Evolutionary conservation across 2,329 filamentous ascomycete genomes (phyloP).

Genomic region (Alternaria gaisen): DNA sequence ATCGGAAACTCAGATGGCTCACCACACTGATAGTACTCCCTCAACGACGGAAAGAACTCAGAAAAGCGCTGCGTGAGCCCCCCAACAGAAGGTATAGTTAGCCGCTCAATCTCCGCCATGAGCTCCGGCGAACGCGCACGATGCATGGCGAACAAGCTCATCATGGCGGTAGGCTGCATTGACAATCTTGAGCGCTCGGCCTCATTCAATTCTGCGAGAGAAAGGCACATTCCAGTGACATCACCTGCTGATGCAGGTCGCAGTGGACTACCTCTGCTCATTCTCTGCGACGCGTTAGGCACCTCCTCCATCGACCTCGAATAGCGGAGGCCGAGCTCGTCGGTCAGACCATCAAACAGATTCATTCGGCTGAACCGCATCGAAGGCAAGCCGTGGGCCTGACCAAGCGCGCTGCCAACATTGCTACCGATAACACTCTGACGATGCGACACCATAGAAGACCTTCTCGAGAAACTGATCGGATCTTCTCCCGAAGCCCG

Average conservation of each 20-base stretch:
- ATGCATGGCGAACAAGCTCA: conserved; percentile 24
- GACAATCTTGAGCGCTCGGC: conserved; percentile 29
- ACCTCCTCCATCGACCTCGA: conserved; percentile 51
- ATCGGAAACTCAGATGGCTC: conserved; percentile 46
- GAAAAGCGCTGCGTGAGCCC: conserved; percentile 58
- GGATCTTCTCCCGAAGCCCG: conserved; percentile 35
- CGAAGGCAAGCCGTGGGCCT: conserved; percentile 54
- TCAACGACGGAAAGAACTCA: conserved; percentile 56
- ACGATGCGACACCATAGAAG: conserved; percentile 32
- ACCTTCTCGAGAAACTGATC: conserved; percentile 26
- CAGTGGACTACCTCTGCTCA: conserved; percentile 44
- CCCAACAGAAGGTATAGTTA: conserved; percentile 57
- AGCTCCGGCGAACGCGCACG: conserved; percentile 52
- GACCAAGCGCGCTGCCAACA: conserved; percentile 31
- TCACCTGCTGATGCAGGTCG: conserved; percentile 48
- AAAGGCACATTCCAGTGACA: conserved; percentile 57
- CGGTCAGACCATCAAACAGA: conserved; percentile 56
- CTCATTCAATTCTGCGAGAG: conserved; percentile 56
- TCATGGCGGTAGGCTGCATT: conserved; percentile 19
- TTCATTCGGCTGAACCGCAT: conserved; percentile 60
- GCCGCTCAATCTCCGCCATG: conserved; percentile 56
- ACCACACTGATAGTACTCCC: conserved; percentile 49
- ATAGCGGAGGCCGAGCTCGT: conserved; percentile 52
- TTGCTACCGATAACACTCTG: conserved; percentile 31
- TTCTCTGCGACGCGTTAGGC: conserved; percentile 37